Conservation (phyloP, 2,329 filamentous ascomycete genomes). For the Colletotrichum sp. region DNA sequence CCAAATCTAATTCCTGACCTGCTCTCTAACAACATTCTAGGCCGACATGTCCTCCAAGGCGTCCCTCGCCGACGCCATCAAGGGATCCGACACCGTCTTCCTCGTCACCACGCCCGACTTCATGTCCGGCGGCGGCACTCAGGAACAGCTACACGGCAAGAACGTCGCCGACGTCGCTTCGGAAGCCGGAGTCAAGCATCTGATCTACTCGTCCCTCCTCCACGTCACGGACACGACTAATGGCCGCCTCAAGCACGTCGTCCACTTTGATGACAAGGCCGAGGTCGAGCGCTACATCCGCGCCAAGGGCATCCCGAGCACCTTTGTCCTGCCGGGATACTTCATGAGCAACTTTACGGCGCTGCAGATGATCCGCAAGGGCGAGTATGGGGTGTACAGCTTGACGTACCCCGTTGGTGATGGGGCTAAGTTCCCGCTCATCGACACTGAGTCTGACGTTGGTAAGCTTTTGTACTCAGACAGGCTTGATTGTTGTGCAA, state of each 20-base stretch:
- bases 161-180: slow-evolving; percentile 43
- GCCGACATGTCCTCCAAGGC: slow-evolving; percentile 45
- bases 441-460: slow-evolving; percentile 36
- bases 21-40: slow-evolving; percentile 22
- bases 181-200: slow-evolving; percentile 33
- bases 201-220: slow-evolving; percentile 37
- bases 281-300: slow-evolving; percentile 52
- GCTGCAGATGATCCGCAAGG: slow-evolving; percentile 25
- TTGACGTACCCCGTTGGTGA: slow-evolving; percentile 26
- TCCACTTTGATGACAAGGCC: slow-evolving; percentile 54
- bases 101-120: slow-evolving; percentile 32
- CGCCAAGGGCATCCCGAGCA: slow-evolving; percentile 44
- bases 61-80: slow-evolving; percentile 41
- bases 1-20: too few species aligned
- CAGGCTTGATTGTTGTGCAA: too few species aligned
- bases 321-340: slow-evolving; percentile 53
- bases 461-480: slow-evolving; percentile 25
- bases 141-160: slow-evolving; percentile 38
- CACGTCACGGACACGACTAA: slow-evolving; percentile 29
- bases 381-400: slow-evolving; percentile 30
- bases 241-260: slow-evolving; percentile 28
- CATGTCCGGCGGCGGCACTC: not conserved
- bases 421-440: slow-evolving; percentile 34
- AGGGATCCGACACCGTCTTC: slow-evolving; percentile 48
- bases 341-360: slow-evolving; percentile 56